Percentiles rank a stretch among this genome's conserved stretches.
Conservation (phyloP, 805 yeast genomes). For the Wickerhamomyces ciferrii region DNA sequence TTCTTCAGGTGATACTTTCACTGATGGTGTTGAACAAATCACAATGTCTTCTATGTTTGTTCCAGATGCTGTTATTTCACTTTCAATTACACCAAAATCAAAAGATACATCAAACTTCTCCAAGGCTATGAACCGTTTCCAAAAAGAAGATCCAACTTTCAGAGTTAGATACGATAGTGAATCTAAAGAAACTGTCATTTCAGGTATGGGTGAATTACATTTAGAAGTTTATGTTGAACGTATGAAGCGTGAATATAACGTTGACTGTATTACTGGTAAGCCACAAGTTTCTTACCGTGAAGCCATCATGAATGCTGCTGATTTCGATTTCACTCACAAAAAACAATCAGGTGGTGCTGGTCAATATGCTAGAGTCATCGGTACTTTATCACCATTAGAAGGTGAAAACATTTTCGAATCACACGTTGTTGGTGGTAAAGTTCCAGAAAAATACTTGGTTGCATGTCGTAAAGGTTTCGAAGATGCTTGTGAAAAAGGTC, state of each 20-base stretch:
- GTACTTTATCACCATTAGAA: conserved; percentile 62
- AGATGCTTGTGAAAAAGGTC: conserved; percentile 94
- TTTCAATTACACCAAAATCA: conserved; percentile 82
- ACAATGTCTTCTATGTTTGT: conserved; percentile 98
- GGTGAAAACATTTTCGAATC: conserved; percentile 76
- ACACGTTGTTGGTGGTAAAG: conserved; percentile 93
- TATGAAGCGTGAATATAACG: conserved; percentile 95
- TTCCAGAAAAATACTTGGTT: conserved; percentile 87
- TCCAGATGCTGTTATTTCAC: conserved; percentile 97
- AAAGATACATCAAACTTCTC: conserved; percentile 88
- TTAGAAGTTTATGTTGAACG: conserved; percentile 97
- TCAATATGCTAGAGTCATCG: conserved; percentile 95
- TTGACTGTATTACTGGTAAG: conserved; percentile 91
- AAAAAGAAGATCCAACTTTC: conserved; percentile 98
- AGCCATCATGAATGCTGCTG: conserved; percentile 66
- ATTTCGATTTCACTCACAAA: conserved; percentile 93
- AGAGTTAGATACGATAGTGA: conserved; percentile 86
- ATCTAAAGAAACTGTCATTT: conserved; percentile 88
- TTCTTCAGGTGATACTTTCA: conserved; percentile 97
- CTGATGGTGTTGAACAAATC: conserved; percentile 73
- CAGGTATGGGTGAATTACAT: conserved; percentile 98
- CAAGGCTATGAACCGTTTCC: conserved; percentile 95
- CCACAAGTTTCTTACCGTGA: conserved; percentile 99
- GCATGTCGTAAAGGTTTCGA: conserved; percentile 96
- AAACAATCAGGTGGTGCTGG: conserved; percentile 99